Conservation (phyloP, 2,329 filamentous ascomycete genomes). For the Microdochium nivale region DNA sequence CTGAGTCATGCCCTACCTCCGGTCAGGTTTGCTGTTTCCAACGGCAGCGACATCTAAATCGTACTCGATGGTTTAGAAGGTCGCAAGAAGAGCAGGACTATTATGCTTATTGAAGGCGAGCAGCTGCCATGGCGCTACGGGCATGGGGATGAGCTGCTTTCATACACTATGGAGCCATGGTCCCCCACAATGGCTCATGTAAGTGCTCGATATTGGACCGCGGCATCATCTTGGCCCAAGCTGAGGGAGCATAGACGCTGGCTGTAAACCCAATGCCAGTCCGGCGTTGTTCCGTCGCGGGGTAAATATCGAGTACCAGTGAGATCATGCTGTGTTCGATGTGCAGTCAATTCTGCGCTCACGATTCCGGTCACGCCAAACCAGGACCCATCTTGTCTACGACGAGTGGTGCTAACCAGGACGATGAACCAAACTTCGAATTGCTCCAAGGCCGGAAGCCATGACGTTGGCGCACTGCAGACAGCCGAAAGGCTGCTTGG, state of each 20-base stretch:
- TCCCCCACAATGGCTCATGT: neutral
- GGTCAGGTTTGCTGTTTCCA: too few relatives aligned
- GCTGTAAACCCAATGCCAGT: conserved; percentile 9
- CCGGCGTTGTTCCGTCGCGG: too few relatives aligned
- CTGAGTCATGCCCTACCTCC: too few relatives aligned
- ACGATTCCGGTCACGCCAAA: conserved; percentile 4
- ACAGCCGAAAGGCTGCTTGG: too few relatives aligned
- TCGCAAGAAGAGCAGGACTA: too few relatives aligned
- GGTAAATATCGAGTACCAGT: conserved; percentile 32
- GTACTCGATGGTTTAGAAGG: too few relatives aligned
- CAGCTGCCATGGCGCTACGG: neutral
- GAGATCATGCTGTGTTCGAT: conserved; percentile 1
- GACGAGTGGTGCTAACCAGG: neutral
- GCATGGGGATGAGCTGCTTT: neutral
- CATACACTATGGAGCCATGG: neutral
- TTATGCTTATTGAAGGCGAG: too few relatives aligned
- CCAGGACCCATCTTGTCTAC: too few relatives aligned
- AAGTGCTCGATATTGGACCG: neutral
- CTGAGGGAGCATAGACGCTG: conserved; percentile 7
- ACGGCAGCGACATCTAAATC: too few relatives aligned
- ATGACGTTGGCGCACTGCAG: too few relatives aligned
- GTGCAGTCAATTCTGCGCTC: neutral
- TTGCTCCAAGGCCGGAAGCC: too few relatives aligned
- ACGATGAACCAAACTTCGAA: too few relatives aligned
- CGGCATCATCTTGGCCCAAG: neutral